These are phyloP conservation scores for Picea glauca DNA, from an alignment of 75 land plant genomes.

Conservation along the genomic window DNA sequence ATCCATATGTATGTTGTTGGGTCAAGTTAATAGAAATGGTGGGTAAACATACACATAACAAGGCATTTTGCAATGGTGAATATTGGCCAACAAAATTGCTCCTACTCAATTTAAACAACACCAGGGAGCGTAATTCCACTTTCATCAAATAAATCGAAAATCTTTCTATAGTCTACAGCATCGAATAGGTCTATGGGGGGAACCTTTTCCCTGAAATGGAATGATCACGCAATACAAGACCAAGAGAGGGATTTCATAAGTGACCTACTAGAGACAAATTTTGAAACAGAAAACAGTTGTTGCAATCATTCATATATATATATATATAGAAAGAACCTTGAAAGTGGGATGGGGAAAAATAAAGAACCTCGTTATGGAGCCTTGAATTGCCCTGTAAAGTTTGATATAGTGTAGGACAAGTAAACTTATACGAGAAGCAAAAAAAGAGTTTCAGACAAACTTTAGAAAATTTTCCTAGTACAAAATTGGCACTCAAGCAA, in stretches of 20 bases:
- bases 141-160: conserved; percentile 19
- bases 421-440: no score
- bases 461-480: no score
- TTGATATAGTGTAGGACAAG: no score
- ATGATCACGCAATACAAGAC: conserved; percentile 12
- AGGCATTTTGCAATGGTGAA: conserved; percentile 72
- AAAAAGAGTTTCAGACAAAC: no score
- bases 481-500: no score
- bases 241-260: not conserved
- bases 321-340: conserved; percentile 1
- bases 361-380: conserved; percentile 17
- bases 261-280: not conserved
- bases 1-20: no score
- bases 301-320: not conserved
- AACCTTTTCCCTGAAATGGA: conserved; percentile 12
- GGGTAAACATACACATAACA: conserved; percentile 29
- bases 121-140: conserved; percentile 21
- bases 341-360: not conserved
- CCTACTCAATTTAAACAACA: conserved; percentile 16
- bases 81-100: conserved; percentile 43
- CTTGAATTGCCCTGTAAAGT: conserved; percentile 60
- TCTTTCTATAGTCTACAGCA: conserved; percentile 73
- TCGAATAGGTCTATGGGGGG: conserved; percentile 76
- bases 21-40: no score
- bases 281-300: not conserved